These are phyloP conservation scores for Trichoderma simmonsii DNA, from an alignment of 2,329 filamentous ascomycete species.

Conservation along the genomic window DNA sequence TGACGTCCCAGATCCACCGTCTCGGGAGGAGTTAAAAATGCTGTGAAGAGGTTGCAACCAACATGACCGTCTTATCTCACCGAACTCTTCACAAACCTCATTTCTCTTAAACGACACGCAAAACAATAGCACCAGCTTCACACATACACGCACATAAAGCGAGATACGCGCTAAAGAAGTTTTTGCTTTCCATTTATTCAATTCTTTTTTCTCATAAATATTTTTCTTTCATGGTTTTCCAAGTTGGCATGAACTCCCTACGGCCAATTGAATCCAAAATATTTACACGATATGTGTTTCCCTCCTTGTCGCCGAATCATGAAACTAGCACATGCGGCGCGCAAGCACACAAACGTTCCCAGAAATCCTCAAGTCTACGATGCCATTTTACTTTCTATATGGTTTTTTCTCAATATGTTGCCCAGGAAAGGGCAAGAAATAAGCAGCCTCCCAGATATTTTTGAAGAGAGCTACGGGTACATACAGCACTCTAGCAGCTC, in stretches of 20 bases:
- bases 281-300: background rate
- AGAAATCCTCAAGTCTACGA: constrained; percentile 19
- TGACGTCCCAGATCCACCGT: no score
- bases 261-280: background rate
- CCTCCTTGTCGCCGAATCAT: background rate
- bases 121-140: no score
- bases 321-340: constrained; percentile 1
- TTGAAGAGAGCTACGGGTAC: background rate
- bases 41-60: no score
- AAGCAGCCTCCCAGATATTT: background rate
- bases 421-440: background rate
- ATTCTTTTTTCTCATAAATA: background rate
- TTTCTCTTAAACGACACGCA: no score
- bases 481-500: background rate
- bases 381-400: constrained; percentile 21
- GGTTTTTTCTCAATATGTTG: background rate
- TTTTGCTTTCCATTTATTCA: background rate
- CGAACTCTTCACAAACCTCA: no score
- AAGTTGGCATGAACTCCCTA: background rate
- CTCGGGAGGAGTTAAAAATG: no score
- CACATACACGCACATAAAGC: background rate
- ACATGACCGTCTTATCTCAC: no score
- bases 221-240: background rate
- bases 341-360: background rate
- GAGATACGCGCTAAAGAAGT: no score